Evolutionary conservation across 2,329 filamentous ascomycete species (phyloP).

Genomic region (Trichoderma harzianum): DNA sequence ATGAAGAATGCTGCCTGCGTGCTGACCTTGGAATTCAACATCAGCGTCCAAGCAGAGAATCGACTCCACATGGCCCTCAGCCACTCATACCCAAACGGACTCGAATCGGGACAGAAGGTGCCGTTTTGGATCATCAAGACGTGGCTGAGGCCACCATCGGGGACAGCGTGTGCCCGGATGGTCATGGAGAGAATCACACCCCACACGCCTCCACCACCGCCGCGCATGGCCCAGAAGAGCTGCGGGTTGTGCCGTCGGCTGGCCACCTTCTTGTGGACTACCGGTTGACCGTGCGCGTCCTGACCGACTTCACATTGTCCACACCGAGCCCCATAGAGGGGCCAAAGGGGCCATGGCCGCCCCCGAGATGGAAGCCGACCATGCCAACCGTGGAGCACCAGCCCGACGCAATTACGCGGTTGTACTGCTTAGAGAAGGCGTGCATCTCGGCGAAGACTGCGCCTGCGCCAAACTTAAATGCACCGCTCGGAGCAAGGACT

Average conservation of each 20-base stretch:
- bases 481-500: background rate
- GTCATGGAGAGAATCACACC: conserved; percentile 38
- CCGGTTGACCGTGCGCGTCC: conserved; percentile 39
- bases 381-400: background rate
- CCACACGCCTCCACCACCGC: conserved; percentile 50
- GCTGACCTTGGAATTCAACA: background rate
- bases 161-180: background rate
- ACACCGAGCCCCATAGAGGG: conserved; percentile 45
- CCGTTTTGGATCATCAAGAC: background rate
- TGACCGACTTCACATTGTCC: conserved; percentile 43
- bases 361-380: conserved; percentile 22
- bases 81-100: background rate
- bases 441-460: background rate
- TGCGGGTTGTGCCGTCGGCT: conserved; percentile 40
- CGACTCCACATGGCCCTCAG: background rate
- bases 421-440: background rate
- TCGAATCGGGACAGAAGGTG: background rate
- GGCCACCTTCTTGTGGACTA: background rate
- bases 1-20: background rate
- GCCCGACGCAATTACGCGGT: background rate
- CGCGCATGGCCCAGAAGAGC: conserved; percentile 51
- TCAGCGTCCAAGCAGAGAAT: background rate
- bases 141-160: background rate
- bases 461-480: background rate
- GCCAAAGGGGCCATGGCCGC: conserved; percentile 42